Evolutionary conservation across 768 basidiomycete species (phyloP), one percentile per base, ranked within the genome.

Genomic region (Leccinum longicurvipes): DNA sequence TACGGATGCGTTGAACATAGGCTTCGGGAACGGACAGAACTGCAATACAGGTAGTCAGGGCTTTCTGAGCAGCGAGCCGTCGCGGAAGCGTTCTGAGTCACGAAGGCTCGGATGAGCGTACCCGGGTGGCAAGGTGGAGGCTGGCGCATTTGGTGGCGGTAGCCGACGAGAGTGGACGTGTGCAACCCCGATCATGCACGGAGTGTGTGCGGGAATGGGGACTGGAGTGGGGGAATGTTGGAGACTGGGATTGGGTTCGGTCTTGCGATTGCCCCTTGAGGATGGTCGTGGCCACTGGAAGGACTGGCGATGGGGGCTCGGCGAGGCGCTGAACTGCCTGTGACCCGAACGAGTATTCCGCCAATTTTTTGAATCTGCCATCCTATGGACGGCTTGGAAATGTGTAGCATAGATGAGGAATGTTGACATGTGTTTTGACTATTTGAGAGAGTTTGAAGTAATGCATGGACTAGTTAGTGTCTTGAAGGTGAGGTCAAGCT

Each of bases 181-280:
- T 67, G 67, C 69, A 36, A 59, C 60, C 60, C 50, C 59, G 47
- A 60, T 44, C 50, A 58, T 57, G 58, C 49, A 25, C 69, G 56
- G 69, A 62, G 71, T 54, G 67, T 57, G 28, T 52, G 48, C 32
- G 51, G 59, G 68, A 36, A 57, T 70, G 28, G 64, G 61, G 60
- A 46, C 46, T 27, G 63, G 63, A 68, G 62, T 66, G 76, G 78
- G 78, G 78, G 74, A 76, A 74, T 69, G 70, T 73, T 78, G 75
- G 75, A 79, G 74, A 79, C 77, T 73, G 67, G 64, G 12, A 14
- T 50, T 27, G 52, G 60, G 65, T 59, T 44, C 28, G 53, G 61
- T 58, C 51, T 56, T 55, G 60, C 56, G 55, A 57, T 57, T 54
- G 34, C 60, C 45, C 56, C 45, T 46, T 8, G 34, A 29, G 14